Percentiles rank a stretch among this genome's conserved stretches.
Conservation (phyloP, 2,329 filamentous ascomycete species). For the Aureobasidium sp. region DNA sequence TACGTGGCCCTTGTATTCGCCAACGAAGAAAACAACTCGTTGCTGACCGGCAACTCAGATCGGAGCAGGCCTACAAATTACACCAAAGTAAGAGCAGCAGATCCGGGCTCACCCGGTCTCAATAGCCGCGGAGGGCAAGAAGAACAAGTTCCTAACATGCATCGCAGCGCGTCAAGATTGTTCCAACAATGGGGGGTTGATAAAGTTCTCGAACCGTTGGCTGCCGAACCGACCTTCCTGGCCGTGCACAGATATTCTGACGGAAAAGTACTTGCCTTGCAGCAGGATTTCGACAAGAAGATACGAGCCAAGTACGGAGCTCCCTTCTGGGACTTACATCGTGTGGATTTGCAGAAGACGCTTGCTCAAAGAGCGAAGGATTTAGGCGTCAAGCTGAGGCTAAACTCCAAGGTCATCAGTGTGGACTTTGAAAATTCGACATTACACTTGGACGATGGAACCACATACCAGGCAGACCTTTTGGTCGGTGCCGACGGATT, state of each 20-base stretch:
- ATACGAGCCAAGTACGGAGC: constrained; percentile 48
- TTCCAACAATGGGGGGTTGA: constrained; percentile 45
- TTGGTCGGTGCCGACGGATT: constrained; percentile 57
- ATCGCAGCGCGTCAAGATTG: constrained; percentile 37
- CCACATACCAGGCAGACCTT: constrained; percentile 42
- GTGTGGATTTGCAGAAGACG: constrained; percentile 51
- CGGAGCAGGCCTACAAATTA: constrained; percentile 47
- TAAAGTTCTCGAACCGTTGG: constrained; percentile 30
- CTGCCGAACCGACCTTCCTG: constrained; percentile 39
- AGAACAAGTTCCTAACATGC: background rate
- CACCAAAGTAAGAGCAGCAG: constrained; percentile 29
- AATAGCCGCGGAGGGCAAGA: constrained; percentile 6
- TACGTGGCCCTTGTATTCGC: background rate
- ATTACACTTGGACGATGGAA: constrained; percentile 33
- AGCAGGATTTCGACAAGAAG: constrained; percentile 44
- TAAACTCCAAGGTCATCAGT: constrained; percentile 39
- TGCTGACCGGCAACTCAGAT: constrained; percentile 22
- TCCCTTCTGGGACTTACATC: constrained; percentile 53
- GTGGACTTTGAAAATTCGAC: constrained; percentile 42
- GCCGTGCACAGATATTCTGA: constrained; percentile 48
- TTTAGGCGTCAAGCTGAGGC: constrained; percentile 44
- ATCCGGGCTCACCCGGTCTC: constrained; percentile 12
- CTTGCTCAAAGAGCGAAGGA: constrained; percentile 44
- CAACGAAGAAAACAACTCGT: background rate
- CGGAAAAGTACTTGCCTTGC: constrained; percentile 38